These are phyloP conservation scores for Neurospora sublineolata DNA, from an alignment of 495 filamentous ascomycete species.

Conservation along the genomic window DNA sequence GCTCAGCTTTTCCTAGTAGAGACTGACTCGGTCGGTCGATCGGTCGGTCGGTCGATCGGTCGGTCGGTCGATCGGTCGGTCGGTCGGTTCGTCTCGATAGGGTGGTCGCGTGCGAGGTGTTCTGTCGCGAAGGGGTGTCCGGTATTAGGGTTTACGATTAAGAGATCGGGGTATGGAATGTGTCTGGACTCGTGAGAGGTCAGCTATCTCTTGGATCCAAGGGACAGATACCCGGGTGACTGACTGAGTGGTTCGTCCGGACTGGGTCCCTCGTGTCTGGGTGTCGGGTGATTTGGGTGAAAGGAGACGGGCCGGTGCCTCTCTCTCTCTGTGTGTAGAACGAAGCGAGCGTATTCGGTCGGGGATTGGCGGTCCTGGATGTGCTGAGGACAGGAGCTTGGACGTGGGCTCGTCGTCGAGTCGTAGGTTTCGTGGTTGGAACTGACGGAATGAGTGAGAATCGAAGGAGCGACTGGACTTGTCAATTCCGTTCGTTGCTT, in stretches of 20 bases:
- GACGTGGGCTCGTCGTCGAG: neutral
- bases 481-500: neutral
- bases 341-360: neutral
- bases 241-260: neutral
- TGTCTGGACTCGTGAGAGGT: neutral
- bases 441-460: neutral
- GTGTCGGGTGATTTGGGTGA: neutral
- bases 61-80: neutral
- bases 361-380: neutral
- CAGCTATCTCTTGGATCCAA: no score
- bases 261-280: neutral
- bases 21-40: neutral
- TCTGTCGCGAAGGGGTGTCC: neutral
- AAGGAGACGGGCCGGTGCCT: neutral
- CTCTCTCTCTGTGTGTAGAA: neutral
- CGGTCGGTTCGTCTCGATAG: neutral
- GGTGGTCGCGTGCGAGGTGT: neutral
- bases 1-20: neutral
- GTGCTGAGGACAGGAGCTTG: neutral
- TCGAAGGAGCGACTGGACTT: neutral
- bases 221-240: neutral
- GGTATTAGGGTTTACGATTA: neutral
- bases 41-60: neutral
- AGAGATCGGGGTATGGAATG: neutral
- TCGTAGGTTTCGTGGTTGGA: neutral